These are phyloP conservation scores for Lachancea sp. DNA, from an alignment of 805 yeast species.

Conservation along the genomic window DNA sequence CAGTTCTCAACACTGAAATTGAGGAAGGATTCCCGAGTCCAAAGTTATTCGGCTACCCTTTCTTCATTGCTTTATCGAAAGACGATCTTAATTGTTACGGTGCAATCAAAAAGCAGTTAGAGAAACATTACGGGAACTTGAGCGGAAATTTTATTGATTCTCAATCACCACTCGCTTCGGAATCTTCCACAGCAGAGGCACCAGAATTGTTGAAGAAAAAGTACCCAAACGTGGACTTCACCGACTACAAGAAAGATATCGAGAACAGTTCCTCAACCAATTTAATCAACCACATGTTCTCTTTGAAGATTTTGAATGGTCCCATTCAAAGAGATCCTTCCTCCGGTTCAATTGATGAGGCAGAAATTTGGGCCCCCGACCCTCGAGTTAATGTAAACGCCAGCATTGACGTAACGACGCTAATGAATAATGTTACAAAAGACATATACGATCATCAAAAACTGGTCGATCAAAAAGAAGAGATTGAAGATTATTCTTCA, in stretches of 20 bases:
- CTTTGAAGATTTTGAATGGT: slow-evolving; percentile 13
- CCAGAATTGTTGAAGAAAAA: slow-evolving; percentile 32
- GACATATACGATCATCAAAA: slow-evolving; percentile 23
- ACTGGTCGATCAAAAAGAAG: slow-evolving; percentile 1
- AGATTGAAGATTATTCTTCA: slow-evolving; percentile 4
- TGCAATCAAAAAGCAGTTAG: slow-evolving; percentile 50
- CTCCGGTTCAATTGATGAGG: background rate
- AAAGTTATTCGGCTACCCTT: slow-evolving; percentile 67
- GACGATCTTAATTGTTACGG: slow-evolving; percentile 54
- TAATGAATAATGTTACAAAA: slow-evolving; percentile 13
- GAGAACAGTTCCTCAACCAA: slow-evolving; percentile 13
- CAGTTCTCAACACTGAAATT: slow-evolving; percentile 46
- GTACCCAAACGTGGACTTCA: slow-evolving; percentile 19
- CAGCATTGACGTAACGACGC: slow-evolving; percentile 15
- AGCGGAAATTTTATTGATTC: slow-evolving; percentile 37
- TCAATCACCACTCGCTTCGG: slow-evolving; percentile 26
- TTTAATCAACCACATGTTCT: slow-evolving; percentile 16
- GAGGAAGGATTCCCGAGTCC: slow-evolving; percentile 37
- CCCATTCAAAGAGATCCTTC: background rate
- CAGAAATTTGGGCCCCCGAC: slow-evolving; percentile 22
- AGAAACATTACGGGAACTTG: slow-evolving; percentile 41
- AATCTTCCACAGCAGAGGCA: slow-evolving; percentile 23
- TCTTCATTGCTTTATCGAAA: slow-evolving; percentile 52
- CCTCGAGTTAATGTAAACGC: slow-evolving; percentile 13
- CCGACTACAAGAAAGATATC: slow-evolving; percentile 16